These are phyloP conservation scores for Pyrenochaeta sp. DNA, from an alignment of 2,329 filamentous ascomycete species.

Conservation along the genomic window DNA sequence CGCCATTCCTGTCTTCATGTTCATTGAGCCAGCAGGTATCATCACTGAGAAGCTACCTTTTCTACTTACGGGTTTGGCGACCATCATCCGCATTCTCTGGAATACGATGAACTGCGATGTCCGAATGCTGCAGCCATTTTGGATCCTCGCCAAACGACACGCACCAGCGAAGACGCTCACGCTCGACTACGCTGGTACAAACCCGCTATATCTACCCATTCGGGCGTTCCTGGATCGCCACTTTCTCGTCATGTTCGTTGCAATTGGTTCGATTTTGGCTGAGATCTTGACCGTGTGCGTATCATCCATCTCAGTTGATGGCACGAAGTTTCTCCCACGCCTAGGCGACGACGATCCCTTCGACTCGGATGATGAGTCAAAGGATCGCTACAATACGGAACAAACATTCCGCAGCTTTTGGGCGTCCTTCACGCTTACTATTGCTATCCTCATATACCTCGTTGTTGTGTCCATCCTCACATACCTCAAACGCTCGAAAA, in stretches of 20 bases:
- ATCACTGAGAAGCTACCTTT: constrained; percentile 70
- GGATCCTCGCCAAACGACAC: constrained; percentile 70
- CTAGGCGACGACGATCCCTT: constrained; percentile 25
- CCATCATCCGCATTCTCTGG: constrained; percentile 73
- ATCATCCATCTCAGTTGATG: constrained; percentile 71
- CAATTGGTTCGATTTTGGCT: constrained; percentile 73
- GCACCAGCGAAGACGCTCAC: constrained; percentile 71
- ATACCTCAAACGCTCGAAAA: constrained; percentile 68
- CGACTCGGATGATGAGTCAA: constrained; percentile 18
- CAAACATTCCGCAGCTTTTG: constrained; percentile 68
- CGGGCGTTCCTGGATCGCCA: constrained; percentile 70
- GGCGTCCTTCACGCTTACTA: constrained; percentile 67
- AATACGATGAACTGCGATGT: constrained; percentile 72
- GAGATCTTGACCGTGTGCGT: constrained; percentile 76
- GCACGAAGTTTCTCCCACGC: constrained; percentile 62
- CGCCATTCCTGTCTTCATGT: constrained; percentile 69
- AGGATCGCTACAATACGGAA: constrained; percentile 44
- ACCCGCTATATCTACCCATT: constrained; percentile 70
- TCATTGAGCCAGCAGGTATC: constrained; percentile 59
- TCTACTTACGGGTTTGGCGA: constrained; percentile 70
- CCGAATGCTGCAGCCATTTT: constrained; percentile 78
- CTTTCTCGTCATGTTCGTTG: constrained; percentile 71
- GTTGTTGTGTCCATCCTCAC: constrained; percentile 65
- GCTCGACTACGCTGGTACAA: constrained; percentile 76
- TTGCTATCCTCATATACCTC: constrained; percentile 72